Conservation (phyloP, 2,329 filamentous ascomycete species). For the Clarireedia homoeocarpa region DNA sequence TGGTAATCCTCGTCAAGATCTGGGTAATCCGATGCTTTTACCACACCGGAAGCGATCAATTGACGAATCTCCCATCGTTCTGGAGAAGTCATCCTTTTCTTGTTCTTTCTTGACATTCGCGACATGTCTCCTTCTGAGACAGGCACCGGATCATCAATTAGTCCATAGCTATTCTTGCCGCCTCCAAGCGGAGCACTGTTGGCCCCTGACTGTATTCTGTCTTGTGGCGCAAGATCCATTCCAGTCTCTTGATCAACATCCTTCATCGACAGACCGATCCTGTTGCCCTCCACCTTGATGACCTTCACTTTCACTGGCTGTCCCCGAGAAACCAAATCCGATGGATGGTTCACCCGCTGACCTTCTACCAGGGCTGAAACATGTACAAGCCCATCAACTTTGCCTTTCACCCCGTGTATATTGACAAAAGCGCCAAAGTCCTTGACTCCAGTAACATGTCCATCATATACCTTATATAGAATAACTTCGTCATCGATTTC, state of each 20-base stretch:
- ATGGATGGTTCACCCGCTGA: conserved; percentile 83
- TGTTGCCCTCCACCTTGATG: conserved; percentile 70
- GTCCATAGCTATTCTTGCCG: conserved; percentile 48
- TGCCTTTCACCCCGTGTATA: conserved; percentile 76
- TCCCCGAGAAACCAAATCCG: conserved; percentile 71
- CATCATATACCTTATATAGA: conserved; percentile 81
- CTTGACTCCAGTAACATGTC: conserved; percentile 84
- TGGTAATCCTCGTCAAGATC: conserved; percentile 93
- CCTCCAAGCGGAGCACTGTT: conserved; percentile 79
- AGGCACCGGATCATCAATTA: conserved; percentile 44
- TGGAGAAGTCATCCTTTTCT: conserved; percentile 92
- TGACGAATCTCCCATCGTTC: conserved; percentile 98
- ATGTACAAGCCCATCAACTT: conserved; percentile 88
- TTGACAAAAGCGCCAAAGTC: conserved; percentile 96
- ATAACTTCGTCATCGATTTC: conserved; percentile 78
- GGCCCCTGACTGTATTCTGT: conserved; percentile 76
- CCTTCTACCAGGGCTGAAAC: conserved; percentile 82
- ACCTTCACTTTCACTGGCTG: conserved; percentile 92
- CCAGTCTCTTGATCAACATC: conserved; percentile 90
- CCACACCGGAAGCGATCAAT: conserved; percentile 88
- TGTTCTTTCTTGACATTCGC: conserved; percentile 49
- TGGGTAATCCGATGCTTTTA: conserved; percentile 87
- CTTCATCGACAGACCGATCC: conserved; percentile 91
- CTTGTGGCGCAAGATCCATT: conserved; percentile 71
- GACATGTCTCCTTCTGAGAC: conserved; percentile 55